Evolutionary conservation across 257 asterid species (phyloP), one percentile per base, ranked within the genome.

Genomic region (Solanum habrochaites): DNA sequence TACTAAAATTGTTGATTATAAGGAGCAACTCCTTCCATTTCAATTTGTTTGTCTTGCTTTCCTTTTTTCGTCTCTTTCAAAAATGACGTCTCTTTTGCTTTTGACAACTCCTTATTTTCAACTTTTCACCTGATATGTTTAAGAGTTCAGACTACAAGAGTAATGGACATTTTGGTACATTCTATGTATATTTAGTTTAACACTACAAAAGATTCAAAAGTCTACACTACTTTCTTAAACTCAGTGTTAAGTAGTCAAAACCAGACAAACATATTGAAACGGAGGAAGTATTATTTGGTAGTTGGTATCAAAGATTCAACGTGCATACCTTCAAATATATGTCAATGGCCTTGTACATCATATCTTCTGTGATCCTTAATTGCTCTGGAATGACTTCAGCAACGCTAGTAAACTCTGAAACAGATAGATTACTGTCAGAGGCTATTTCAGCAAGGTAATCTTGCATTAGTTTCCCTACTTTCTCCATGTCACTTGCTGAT

Each of bases 261-360:
- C 25, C 11, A 58, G 5, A 20, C 66, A 58, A 58, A 20, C 25
- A 58, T 58, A 58, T 58, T 20, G 66, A 58, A 58, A 58, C 2
- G 25, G 66, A 70, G 45, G 4, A 21, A 21, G 81, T 37, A 37
- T 5, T 77, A 43, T 77, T 77, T 78, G 11, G 62, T 15, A 43
- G 83, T 40, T 74, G 58, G 83, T 21, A n/a, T 75, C 83, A n/a
- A 75, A 43, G 9, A 77, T 39, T 58, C 35, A 39, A 39, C 7
- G 71, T 29, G 73, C 87, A 40, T 60, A 96, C 99, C 98, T 96
- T 95, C 90, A 96, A 88, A 92, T 92, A 95, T 83, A 94, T 95
- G 89, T 96, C 99, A 49, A 93, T 93, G 85, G 98, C 96, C 43
- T 98, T 90, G 86, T 95, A 96, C 93, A 96, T 93, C 58, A 97